A percentile compares a stretch with the other conserved stretches of the same genome.
phyloP scores from a whole-genome alignment of 164 flowering plant species.

The Hamamelis virginiana region DNA sequence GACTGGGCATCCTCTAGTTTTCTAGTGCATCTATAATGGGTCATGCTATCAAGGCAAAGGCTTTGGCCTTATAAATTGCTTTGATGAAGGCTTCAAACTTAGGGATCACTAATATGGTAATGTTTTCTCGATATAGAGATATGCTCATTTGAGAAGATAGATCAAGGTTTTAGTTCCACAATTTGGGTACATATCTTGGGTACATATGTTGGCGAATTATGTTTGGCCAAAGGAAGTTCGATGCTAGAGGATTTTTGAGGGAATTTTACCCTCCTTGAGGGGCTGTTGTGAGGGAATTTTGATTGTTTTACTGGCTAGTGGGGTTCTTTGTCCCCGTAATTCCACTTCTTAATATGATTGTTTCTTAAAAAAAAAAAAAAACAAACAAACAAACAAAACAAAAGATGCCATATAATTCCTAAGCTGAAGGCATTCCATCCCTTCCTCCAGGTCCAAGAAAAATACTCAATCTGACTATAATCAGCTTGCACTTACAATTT shows the following conservation, averaged over 20 bases:
- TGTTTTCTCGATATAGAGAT: neutral
- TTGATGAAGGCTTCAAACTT: too few relatives aligned
- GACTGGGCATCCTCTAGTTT: too few relatives aligned
- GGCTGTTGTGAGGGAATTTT: neutral
- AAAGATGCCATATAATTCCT: too few relatives aligned
- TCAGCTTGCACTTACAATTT: neutral
- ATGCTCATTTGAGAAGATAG: neutral
- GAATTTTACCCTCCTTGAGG: neutral
- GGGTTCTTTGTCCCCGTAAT: too few relatives aligned
- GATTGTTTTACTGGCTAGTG: neutral
- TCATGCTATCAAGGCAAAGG: too few relatives aligned
- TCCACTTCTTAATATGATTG: neutral
- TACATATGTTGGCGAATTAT: neutral
- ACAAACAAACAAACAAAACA: neutral
- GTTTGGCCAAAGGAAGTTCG: neutral
- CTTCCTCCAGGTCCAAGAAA: neutral
- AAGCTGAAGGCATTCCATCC: neutral
- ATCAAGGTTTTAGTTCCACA: neutral
- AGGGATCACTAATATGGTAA: too few relatives aligned
- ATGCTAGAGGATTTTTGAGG: too few relatives aligned
- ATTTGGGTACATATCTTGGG: neutral
- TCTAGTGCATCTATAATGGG: too few relatives aligned
- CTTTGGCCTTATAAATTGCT: too few relatives aligned
- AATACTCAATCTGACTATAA: neutral
- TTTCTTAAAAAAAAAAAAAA: neutral